phyloP scores from a whole-genome alignment of 805 yeast genomes.

The Saccharomyces mikatae region DNA sequence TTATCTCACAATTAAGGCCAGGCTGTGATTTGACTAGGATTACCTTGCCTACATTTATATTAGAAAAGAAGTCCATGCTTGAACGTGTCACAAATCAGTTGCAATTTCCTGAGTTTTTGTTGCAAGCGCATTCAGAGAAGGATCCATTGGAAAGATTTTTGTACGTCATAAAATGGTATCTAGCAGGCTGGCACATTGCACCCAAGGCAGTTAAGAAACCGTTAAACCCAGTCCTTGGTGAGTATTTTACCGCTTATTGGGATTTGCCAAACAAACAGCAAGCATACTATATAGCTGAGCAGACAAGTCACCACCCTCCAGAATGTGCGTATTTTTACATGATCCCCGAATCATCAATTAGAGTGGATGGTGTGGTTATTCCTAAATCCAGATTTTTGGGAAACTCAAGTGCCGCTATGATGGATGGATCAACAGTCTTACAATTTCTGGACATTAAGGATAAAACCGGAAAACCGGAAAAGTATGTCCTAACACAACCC shows the following conservation, averaged over 20 bases:
- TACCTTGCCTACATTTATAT: constrained; percentile 88
- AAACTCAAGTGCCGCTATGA: constrained; percentile 91
- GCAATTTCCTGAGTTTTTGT: constrained; percentile 66
- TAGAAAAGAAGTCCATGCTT: constrained; percentile 92
- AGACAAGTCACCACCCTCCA: constrained; percentile 98
- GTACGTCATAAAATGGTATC: constrained; percentile 76
- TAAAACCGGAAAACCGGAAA: constrained; percentile 44
- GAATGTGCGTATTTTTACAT: constrained; percentile 86
- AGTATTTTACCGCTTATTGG: constrained; percentile 88
- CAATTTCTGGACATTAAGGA: constrained; percentile 55
- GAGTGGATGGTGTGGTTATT: constrained; percentile 81
- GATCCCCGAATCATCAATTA: constrained; percentile 70
- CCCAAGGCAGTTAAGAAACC: constrained; percentile 98
- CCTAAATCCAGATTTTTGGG: constrained; percentile 89
- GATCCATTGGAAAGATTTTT: constrained; percentile 66
- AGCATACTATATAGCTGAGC: constrained; percentile 86
- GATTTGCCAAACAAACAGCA: constrained; percentile 62
- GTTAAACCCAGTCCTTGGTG: constrained; percentile 89
- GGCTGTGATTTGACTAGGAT: constrained; percentile 86
- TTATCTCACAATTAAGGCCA: constrained; percentile 84
- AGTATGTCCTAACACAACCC: constrained; percentile 84
- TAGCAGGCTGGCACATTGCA: constrained; percentile 96
- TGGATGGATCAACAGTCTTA: constrained; percentile 82
- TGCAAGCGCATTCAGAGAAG: constrained; percentile 53
- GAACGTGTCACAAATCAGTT: constrained; percentile 89